These are phyloP conservation scores for Stephanodiscus triporus DNA, from an alignment of 108 stramenopile genomes.

Conservation along the genomic window DNA sequence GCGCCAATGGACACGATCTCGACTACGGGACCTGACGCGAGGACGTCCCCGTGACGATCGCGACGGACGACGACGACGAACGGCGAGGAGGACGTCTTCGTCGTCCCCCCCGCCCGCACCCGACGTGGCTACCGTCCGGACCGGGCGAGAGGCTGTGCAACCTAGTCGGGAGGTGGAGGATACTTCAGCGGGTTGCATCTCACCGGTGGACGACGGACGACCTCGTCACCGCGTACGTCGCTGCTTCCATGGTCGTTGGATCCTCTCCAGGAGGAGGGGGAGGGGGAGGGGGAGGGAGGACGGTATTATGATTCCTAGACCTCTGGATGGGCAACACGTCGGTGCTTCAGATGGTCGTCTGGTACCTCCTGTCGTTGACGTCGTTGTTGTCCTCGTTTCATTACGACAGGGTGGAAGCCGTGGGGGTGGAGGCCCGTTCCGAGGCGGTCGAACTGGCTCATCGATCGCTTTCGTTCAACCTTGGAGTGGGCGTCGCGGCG, in stretches of 20 bases:
- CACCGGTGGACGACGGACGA: constrained; percentile 86
- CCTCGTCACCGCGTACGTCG: constrained; percentile 69
- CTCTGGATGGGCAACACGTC: constrained; percentile 63
- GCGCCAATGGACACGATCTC: constrained; percentile 27
- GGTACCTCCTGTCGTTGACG: constrained; percentile 46
- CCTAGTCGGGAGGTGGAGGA: constrained; percentile 68
- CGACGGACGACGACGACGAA: not conserved
- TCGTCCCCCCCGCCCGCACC: too few relatives aligned
- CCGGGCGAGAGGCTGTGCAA: constrained; percentile 73
- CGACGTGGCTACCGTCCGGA: constrained; percentile 52
- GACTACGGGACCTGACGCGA: constrained; percentile 28
- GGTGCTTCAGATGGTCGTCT: constrained; percentile 62
- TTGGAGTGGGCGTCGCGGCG: constrained; percentile 18
- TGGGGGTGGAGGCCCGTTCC: constrained; percentile 64
- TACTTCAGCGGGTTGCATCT: constrained; percentile 62
- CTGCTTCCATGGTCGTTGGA: constrained; percentile 47
- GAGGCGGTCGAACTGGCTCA: constrained; percentile 61
- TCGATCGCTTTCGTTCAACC: constrained; percentile 62
- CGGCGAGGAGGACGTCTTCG: too few relatives aligned
- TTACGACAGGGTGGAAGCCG: constrained; percentile 7
- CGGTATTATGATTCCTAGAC: constrained; percentile 53
- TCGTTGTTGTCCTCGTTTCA: not conserved
- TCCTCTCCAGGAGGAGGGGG: not conserved
- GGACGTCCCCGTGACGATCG: constrained; percentile 10
- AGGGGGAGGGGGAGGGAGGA: not conserved